Evolutionary conservation across 2,329 filamentous ascomycete species (phyloP).

Genomic region (Penicillium freii): DNA sequence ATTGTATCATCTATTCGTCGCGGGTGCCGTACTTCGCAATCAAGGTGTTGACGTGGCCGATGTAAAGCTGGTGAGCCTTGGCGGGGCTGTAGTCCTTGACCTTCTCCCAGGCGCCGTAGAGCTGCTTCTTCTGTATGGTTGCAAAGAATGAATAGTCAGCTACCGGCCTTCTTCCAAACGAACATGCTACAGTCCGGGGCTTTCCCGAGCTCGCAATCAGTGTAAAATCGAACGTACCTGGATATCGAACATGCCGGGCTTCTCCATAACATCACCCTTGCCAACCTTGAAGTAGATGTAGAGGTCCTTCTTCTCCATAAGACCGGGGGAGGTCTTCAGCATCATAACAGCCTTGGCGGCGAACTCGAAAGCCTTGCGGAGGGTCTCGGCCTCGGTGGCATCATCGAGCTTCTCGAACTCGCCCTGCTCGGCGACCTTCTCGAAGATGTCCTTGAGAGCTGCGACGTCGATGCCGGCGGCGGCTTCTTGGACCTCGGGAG

Average conservation of each 20-base stretch:
- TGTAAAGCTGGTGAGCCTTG: conserved; percentile 73
- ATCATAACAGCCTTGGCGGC: conserved; percentile 33
- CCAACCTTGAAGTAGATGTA: conserved; percentile 44
- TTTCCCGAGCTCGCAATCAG: neutral
- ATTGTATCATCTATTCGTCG: conserved; percentile 17
- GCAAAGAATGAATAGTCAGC: conserved; percentile 15
- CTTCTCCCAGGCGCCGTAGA: conserved; percentile 75
- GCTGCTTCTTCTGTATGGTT: conserved; percentile 66
- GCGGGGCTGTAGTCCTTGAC: conserved; percentile 62
- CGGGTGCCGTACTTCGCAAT: conserved; percentile 63
- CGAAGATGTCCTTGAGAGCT: conserved; percentile 25
- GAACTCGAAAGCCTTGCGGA: conserved; percentile 31
- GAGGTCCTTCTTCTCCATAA: conserved; percentile 31
- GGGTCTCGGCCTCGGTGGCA: conserved; percentile 16
- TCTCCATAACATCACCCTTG: conserved; percentile 29
- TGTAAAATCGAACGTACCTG: conserved; percentile 31
- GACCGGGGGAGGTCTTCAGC: conserved; percentile 25
- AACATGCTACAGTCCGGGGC: neutral
- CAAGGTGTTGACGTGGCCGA: conserved; percentile 67
- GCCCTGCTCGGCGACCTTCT: conserved; percentile 16
- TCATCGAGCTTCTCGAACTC: conserved; percentile 17
- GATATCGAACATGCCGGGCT: conserved; percentile 41
- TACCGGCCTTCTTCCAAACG: neutral
- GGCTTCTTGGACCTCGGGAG: conserved; percentile 29
- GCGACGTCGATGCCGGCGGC: conserved; percentile 27